Evolutionary conservation across 139 green algal species (phyloP), one percentile per base, ranked within the genome.

Genomic region (Volvox reticuliferus): DNA sequence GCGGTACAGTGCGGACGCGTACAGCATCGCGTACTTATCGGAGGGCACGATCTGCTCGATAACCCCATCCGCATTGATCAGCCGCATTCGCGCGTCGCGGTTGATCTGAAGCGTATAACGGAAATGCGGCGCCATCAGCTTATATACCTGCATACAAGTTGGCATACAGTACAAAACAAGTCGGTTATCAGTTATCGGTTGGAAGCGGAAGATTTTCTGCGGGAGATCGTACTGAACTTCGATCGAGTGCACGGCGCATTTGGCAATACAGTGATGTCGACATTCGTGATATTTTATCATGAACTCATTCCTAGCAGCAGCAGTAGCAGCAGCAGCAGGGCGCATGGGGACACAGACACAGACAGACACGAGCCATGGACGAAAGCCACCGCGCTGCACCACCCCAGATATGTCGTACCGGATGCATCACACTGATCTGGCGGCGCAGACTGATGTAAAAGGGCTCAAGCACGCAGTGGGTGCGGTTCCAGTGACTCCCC

Each of bases 31-130:
- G 69, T 89, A 91, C 0, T 30, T 6, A 26, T 88, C 90, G 1
- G 91, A 61, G 0, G 79, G 89, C 81, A 95, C 94, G 86, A 9
- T 82, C 62, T 71, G 2, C 81, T 95, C 93, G 6, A 95, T 92
- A 32, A 95, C 73, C 30, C 93, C 94, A 1, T 89, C 91, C 19
- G 80, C 83, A 61, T 94, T 95, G 92, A 96, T 93, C 26, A 96
- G 91, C 0, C 22, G 65, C 13, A 12, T 21, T 69, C 94, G 92
- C 12, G 91, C 94, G 62, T 93, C 91, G 76, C 35, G 28, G 87
- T 96, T 96, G 92, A 96, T 96, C 75, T 93, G 63, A 26, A 96
- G 71, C 19, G 93, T 96, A 92, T 94, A 95, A 28, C 88, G 83
- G 89, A 94, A 94, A 88, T 96, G 94, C 2, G 93, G 94, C n/a